Base-by-base conservation (phyloP, 352 stramenopile species). In the Hyaloperonospora brassicae region DNA sequence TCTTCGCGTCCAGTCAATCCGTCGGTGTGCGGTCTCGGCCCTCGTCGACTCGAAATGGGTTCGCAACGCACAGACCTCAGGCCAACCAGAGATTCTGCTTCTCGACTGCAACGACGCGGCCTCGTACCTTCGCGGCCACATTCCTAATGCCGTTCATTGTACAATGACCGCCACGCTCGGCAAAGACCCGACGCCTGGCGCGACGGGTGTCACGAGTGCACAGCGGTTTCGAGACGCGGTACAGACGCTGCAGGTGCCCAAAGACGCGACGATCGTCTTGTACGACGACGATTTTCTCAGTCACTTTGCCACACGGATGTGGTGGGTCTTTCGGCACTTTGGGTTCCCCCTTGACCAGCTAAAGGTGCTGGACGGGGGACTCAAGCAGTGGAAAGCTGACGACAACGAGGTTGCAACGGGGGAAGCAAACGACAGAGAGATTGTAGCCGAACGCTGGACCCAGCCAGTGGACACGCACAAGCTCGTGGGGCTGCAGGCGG, bases 251-350 rank as follows among this genome's bases (percentile, higher is more conserved):
- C 55, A 71, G 14, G 55, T 88, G 24, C 61, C 73, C 7, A 62
- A 61, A 11, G 64, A 84, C 44, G 68, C 63, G 21, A 86, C 73
- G 39, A 52, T 92, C 14, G 79, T 92, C 13, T 86, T 92, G 47
- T 92, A 92, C 59, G 81, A 89, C 55, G 78, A 92, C 41, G 64
- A 84, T 24, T 8, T 3, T 31, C 67, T 80, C 41, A 80, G 78
- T 47, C 66, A 89, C 45, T 77, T 79, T 59, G 65, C 81, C 25
- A 84, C 73, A 11, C 73, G 81, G 17, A 76, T 79, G 52, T 91
- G 81, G 81, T 91, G 81, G 81, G 77, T 91, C 13, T 87, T 87
- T 52, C 71, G 65, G 30, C 76, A 89, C 64, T 91, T 76, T 47
- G 81, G 81, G 21, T 84, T 87, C 50, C 76, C 78, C 2, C 70